Percentiles rank a stretch among this genome's conserved stretches.
These are phyloP conservation scores for Citrus trifoliata DNA, from an alignment of 345 rosid species.

Conservation along the genomic window DNA sequence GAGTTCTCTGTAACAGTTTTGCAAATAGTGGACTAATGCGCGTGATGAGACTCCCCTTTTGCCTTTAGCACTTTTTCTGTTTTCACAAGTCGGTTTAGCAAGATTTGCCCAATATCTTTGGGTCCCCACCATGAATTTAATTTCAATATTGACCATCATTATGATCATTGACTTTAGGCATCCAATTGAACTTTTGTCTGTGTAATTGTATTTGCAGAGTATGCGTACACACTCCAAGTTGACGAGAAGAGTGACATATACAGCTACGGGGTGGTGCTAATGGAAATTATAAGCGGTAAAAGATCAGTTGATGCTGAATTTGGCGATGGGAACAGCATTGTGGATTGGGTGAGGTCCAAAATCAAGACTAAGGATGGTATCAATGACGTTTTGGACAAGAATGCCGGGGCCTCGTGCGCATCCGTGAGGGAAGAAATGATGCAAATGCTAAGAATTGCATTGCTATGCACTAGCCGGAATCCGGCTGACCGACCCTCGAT, in stretches of 20 bases:
- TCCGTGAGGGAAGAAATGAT: slow-evolving; percentile 84
- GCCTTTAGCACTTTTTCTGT: background rate
- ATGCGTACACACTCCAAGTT: slow-evolving; percentile 90
- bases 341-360: slow-evolving; percentile 90
- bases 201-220: slow-evolving; percentile 46
- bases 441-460: slow-evolving; percentile 77
- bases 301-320: slow-evolving; percentile 84
- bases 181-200: background rate
- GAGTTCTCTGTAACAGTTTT: slow-evolving; percentile 8
- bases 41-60: slow-evolving; percentile 18
- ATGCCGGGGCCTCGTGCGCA: slow-evolving; percentile 67
- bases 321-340: slow-evolving; percentile 94
- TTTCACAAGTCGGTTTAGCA: background rate
- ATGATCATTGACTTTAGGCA: slow-evolving; percentile 16
- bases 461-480: slow-evolving; percentile 74
- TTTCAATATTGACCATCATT: slow-evolving; percentile 3
- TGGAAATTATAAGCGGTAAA: slow-evolving; percentile 79
- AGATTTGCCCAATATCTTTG: background rate
- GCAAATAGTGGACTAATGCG: slow-evolving; percentile 21
- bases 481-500: slow-evolving; percentile 92
- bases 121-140: slow-evolving; percentile 18
- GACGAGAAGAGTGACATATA: slow-evolving; percentile 97
- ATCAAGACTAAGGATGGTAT: slow-evolving; percentile 65
- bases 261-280: slow-evolving; percentile 85
- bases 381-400: slow-evolving; percentile 57